phyloP scores from a whole-genome alignment of 192 early-diverging fungal species.

The Diversispora epigaea region DNA sequence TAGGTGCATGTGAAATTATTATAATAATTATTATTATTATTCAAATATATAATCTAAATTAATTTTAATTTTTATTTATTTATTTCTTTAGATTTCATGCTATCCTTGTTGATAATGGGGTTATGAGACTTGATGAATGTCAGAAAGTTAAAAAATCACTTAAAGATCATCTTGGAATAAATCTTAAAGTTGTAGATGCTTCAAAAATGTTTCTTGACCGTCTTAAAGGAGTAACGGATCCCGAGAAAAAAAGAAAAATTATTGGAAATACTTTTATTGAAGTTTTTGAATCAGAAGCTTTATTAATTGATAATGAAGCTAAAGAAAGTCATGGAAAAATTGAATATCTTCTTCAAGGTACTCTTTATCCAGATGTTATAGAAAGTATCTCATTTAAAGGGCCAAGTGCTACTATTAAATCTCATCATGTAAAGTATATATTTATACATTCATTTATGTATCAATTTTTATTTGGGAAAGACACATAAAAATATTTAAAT shows the following conservation, averaged over 20 bases:
- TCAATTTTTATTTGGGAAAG: background rate
- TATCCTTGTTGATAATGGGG: conserved; percentile 96
- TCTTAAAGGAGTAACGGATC: conserved; percentile 90
- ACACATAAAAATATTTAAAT: background rate
- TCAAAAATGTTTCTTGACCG: conserved; percentile 79
- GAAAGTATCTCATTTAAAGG: conserved; percentile 99
- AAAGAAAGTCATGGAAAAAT: conserved; percentile 76
- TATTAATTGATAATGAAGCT: conserved; percentile 76
- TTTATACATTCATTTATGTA: conserved; percentile 1
- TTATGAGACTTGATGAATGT: conserved; percentile 98
- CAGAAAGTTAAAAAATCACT: conserved; percentile 79
- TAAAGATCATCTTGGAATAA: conserved; percentile 89
- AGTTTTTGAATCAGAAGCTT: conserved; percentile 93
- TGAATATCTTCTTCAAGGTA: conserved; percentile 96
- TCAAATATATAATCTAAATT: background rate
- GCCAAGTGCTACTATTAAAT: conserved; percentile 97
- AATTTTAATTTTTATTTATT: background rate
- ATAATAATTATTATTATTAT: background rate
- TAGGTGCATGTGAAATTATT: conserved; percentile 43
- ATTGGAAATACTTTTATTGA: conserved; percentile 99
- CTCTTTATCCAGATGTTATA: conserved; percentile 98
- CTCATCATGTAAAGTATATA: conserved; percentile 79
- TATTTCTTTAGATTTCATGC: conserved; percentile 74
- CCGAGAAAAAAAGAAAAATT: conserved; percentile 97
- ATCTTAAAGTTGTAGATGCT: conserved; percentile 90